Evolutionary conservation across 169 alveolate species (phyloP), one percentile per base, ranked within the genome.

Genomic region (Eimeria zaria): DNA sequence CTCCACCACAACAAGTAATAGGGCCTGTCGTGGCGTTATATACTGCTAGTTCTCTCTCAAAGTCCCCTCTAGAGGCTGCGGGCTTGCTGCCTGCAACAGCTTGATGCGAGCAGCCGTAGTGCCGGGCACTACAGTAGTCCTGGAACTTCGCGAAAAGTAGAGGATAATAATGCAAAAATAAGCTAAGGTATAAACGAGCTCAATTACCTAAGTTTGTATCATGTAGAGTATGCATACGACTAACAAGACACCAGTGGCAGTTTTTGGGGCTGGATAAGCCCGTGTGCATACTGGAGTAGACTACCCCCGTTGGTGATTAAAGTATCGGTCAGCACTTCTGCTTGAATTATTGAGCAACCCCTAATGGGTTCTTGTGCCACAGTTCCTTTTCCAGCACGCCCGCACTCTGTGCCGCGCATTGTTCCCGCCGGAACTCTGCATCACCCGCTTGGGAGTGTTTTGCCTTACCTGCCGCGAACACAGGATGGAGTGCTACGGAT

Each of bases 61-160:
- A 84, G 67, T 36, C 71, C 20, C 76, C 80, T 39, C 39, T 27
- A 60, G 92, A 39, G 53, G 60, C 92, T 33, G 55, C 55, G 92
- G 78, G 78, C 80, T 39, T 44, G 78, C 58, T 27, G 92, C 30
- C 92, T 53, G 80, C 78, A 58, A 73, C 92, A 33, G 92, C 92
- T 58, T 84, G 60, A 69, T 84, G 92, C 60, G 92, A 84, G 78
- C 92, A 69, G 80, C 80, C 39, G 78, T 67, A 67, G 78, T 67
- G 78, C 78, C 78, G 78, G 78, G 78, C 78, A 67, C 78, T 67
- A 67, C 48, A 24, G 78, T 67, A 30, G 46, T 41, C 46, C 78
- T 30, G 78, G 78, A 30, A 30, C 44, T 67, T 36, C 30, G 78
- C 48, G 46, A 67, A 30, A 67, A 30, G 48, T 30, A 24, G 27